These are phyloP conservation scores for Verticillium klebahnii DNA, from an alignment of 2,329 filamentous ascomycete species.

Conservation along the genomic window DNA sequence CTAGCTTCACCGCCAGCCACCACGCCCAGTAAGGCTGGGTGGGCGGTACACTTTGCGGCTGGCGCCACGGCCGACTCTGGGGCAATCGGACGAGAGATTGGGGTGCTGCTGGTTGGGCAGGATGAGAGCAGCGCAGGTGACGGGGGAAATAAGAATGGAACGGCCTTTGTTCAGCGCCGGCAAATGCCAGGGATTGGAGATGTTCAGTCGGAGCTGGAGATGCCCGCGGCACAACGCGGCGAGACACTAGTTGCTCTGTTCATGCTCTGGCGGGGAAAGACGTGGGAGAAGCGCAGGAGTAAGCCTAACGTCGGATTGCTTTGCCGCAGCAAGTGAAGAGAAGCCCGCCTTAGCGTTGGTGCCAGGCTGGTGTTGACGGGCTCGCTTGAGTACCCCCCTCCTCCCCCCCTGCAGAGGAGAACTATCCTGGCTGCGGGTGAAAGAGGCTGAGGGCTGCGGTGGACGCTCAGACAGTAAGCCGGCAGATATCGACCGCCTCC, in stretches of 20 bases:
- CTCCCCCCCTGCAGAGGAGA: not conserved
- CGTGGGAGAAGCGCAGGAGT: not conserved
- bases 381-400: not conserved
- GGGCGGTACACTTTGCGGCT: not conserved
- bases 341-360: not conserved
- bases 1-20: not conserved
- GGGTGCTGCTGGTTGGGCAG: not conserved
- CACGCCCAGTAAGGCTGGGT: not conserved
- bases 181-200: not conserved
- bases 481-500: not conserved
- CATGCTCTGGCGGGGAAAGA: not conserved
- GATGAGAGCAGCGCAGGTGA: not conserved
- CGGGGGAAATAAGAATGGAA: not conserved
- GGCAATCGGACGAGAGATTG: not conserved
- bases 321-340: not conserved
- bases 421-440: not conserved
- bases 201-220: not conserved
- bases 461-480: not conserved
- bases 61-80: not conserved
- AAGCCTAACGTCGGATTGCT: not conserved
- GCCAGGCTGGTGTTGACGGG: not conserved
- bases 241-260: not conserved
- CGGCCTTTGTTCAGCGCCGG: not conserved
- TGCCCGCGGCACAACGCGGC: not conserved
- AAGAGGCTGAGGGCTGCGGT: not conserved